These are phyloP conservation scores for Prunus padus DNA, from an alignment of 306 rosid species.

Conservation along the genomic window DNA sequence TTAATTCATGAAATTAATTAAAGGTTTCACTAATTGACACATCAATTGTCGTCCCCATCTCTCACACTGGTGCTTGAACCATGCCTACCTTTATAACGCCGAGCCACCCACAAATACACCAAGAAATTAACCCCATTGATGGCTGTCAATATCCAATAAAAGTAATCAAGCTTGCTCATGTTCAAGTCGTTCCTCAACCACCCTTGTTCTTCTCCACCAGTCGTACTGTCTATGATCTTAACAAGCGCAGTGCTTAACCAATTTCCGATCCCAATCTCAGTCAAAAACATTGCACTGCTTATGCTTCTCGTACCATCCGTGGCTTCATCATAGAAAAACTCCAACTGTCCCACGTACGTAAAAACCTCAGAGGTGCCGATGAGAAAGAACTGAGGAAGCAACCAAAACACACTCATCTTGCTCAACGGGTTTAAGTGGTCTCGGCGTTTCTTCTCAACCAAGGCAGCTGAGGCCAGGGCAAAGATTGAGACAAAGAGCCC, in stretches of 20 bases:
- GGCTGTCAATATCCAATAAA: conserved; percentile 49
- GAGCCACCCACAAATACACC: conserved; percentile 35
- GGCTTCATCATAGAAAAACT: conserved; percentile 65
- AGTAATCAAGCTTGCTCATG: conserved; percentile 41
- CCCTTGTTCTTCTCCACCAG: conserved; percentile 42
- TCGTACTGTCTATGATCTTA: conserved; percentile 26
- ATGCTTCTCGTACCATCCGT: conserved; percentile 63
- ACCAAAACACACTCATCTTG: conserved; percentile 56
- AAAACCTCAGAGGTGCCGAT: conserved; percentile 61
- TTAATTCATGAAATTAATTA: not conserved
- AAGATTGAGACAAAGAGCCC: conserved; percentile 53
- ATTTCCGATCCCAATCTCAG: conserved; percentile 55
- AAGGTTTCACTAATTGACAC: too few species aligned
- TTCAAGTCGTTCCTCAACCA: conserved; percentile 51
- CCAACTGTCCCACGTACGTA: conserved; percentile 65
- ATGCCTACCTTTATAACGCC: conserved; percentile 26
- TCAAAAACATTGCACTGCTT: conserved; percentile 53
- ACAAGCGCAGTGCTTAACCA: conserved; percentile 54
- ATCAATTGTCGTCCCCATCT: conserved; percentile 10
- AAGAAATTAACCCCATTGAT: conserved; percentile 41
- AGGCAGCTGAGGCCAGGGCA: conserved; percentile 47
- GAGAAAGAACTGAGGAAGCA: conserved; percentile 57
- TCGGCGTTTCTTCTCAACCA: conserved; percentile 47
- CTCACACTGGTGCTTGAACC: not conserved
- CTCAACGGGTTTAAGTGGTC: conserved; percentile 3